Percentiles rank a stretch among this genome's conserved stretches.
phyloP scores from a whole-genome alignment of 441 rosid species.

The Erysimum pusillum region DNA sequence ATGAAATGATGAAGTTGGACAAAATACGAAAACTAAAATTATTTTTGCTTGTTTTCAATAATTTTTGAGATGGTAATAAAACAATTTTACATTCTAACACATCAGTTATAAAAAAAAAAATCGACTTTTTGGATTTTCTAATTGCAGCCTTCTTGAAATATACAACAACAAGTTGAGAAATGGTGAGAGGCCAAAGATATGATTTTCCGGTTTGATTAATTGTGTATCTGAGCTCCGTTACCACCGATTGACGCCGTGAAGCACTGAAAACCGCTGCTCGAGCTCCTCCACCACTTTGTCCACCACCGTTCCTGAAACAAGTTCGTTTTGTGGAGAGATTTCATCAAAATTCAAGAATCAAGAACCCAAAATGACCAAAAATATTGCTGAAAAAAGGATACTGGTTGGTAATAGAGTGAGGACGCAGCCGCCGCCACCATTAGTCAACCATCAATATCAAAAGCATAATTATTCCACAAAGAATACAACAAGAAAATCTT shows the following conservation, averaged over 20 bases:
- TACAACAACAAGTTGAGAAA: no score
- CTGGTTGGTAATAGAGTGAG: constrained; percentile 87
- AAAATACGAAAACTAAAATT: constrained; percentile 31
- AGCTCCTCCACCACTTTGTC: constrained; percentile 73
- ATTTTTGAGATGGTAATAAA: constrained; percentile 25
- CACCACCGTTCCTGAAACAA: constrained; percentile 61
- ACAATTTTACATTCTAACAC: constrained; percentile 39
- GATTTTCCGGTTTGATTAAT: constrained; percentile 35
- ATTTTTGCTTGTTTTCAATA: constrained; percentile 1
- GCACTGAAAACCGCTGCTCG: constrained; percentile 84
- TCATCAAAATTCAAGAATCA: constrained; percentile 17
- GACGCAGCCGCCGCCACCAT: constrained; percentile 96
- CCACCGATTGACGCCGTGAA: constrained; percentile 79
- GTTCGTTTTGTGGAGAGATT: constrained; percentile 45
- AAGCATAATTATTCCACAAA: no score
- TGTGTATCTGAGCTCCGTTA: constrained; percentile 68
- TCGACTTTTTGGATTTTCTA: background rate
- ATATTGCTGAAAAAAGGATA: constrained; percentile 58
- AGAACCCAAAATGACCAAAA: constrained; percentile 3
- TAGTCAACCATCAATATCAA: no score
- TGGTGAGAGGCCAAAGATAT: constrained; percentile 27
- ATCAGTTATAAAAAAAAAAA: constrained; percentile 10
- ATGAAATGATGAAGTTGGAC: constrained; percentile 68
- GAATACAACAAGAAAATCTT: no score
- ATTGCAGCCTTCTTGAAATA: no score